A percentile compares a stretch with the other conserved stretches of the same genome.
These are phyloP conservation scores for Boletellus emodensis DNA, from an alignment of 768 basidiomycete species.

Conservation along the genomic window DNA sequence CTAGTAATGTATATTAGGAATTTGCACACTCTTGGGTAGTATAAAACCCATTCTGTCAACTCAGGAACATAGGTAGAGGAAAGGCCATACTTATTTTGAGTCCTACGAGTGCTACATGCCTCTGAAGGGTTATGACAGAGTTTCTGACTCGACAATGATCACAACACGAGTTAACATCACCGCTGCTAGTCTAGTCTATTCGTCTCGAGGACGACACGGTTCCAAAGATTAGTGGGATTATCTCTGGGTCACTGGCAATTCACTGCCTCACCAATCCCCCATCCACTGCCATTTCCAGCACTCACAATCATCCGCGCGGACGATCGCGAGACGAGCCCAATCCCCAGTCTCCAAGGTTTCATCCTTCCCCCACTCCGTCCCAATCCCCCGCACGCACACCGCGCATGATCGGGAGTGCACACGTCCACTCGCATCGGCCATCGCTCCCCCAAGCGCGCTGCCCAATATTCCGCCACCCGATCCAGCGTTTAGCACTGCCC, in stretches of 20 bases:
- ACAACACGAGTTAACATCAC: constrained; percentile 25
- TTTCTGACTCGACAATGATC: constrained; percentile 2
- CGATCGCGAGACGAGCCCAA: constrained; percentile 16
- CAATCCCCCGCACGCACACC: constrained; percentile 24
- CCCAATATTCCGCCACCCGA: constrained; percentile 23
- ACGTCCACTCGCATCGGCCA: constrained; percentile 31
- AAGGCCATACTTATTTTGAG: too few species aligned
- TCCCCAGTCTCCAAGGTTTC: constrained; percentile 39
- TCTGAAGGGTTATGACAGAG: too few species aligned
- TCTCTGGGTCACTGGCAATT: constrained; percentile 27
- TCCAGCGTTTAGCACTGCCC: constrained; percentile 14
- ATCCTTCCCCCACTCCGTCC: constrained; percentile 39
- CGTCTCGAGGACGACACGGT: constrained; percentile 25
- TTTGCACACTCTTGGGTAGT: too few species aligned
- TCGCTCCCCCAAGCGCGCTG: constrained; percentile 35
- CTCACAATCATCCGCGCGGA: constrained; percentile 10
- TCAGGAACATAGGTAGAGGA: too few species aligned
- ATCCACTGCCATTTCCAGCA: constrained; percentile 19
- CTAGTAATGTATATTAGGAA: too few species aligned
- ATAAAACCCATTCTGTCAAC: too few species aligned
- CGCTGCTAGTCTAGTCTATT: neutral
- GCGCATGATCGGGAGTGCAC: constrained; percentile 23
- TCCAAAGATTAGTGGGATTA: constrained; percentile 29
- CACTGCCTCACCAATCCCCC: constrained; percentile 27
- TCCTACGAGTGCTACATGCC: too few species aligned